These are phyloP conservation scores for Herpetospermum pedunculosum DNA, from an alignment of 306 rosid species.

Conservation along the genomic window DNA sequence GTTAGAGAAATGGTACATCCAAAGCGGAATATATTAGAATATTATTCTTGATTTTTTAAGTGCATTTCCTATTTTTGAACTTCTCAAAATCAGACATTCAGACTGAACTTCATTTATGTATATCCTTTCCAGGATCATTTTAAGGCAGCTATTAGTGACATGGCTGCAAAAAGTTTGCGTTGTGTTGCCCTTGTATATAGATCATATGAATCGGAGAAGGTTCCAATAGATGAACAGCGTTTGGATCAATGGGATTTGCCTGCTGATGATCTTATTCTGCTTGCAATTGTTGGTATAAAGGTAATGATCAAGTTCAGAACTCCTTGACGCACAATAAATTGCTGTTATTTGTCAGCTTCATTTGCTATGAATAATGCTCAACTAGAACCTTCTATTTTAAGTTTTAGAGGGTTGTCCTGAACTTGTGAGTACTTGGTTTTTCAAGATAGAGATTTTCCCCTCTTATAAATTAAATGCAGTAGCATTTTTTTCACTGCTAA, in stretches of 20 bases:
- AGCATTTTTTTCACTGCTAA: not conserved
- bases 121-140: conserved; percentile 42
- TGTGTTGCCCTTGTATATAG: conserved; percentile 92
- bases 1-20: not conserved
- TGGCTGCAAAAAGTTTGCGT: conserved; percentile 90
- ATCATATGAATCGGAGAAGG: conserved; percentile 42
- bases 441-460: not conserved
- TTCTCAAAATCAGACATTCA: not conserved
- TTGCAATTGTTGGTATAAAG: conserved; percentile 91
- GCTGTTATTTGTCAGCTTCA: not conserved
- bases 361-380: not conserved
- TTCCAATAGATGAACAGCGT: conserved; percentile 58
- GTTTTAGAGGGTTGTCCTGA: not conserved
- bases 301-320: conserved; percentile 26
- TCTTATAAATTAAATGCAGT: not conserved
- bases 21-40: not conserved
- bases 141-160: conserved; percentile 49
- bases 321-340: not conserved
- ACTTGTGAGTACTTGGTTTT: not conserved
- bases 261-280: conserved; percentile 69
- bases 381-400: not conserved
- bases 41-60: not conserved
- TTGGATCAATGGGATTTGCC: conserved; percentile 75
- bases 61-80: not conserved
- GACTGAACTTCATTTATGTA: not conserved